phyloP scores from a whole-genome alignment of 1,284 basidiomycete genomes.

The Rhodotorula glutinis region DNA sequence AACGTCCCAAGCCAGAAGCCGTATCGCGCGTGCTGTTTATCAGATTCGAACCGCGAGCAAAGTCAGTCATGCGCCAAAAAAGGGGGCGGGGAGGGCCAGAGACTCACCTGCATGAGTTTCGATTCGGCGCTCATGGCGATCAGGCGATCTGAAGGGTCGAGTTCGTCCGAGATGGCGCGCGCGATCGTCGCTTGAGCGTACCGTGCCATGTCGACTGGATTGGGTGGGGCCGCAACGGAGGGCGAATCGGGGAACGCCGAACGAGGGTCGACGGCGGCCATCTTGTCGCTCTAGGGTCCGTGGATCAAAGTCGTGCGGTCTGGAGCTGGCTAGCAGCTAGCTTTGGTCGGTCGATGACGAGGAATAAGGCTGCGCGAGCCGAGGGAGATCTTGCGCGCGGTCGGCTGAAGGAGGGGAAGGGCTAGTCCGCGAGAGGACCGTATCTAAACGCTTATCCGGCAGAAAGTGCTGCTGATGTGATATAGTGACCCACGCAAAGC shows the following conservation, averaged over 20 bases:
- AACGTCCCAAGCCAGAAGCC: conserved; percentile 28
- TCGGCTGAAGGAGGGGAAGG: no score
- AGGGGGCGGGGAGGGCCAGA: background rate
- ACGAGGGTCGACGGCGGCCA: conserved; percentile 1
- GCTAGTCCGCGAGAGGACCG: no score
- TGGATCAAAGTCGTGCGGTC: no score
- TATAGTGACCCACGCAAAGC: no score
- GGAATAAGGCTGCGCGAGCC: no score
- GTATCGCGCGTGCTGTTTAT: background rate
- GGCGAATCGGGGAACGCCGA: background rate
- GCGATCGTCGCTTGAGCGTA: conserved; percentile 3
- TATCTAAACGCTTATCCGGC: no score
- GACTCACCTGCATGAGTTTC: conserved; percentile 2
- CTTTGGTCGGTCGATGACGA: no score
- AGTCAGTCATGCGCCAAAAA: background rate
- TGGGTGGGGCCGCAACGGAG: background rate
- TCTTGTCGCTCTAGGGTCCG: background rate
- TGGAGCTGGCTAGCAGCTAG: no score
- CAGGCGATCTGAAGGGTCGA: conserved; percentile 14
- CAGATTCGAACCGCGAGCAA: no score
- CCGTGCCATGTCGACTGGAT: conserved; percentile 1
- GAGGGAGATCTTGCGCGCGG: no score
- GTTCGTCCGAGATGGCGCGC: conserved; percentile 1
- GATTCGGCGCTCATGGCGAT: conserved; percentile 11
- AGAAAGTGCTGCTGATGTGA: no score